A percentile compares a stretch with the other conserved stretches of the same genome.
These are phyloP conservation scores for Monosporascus ibericus DNA, from an alignment of 2,329 filamentous ascomycete genomes.

Conservation along the genomic window DNA sequence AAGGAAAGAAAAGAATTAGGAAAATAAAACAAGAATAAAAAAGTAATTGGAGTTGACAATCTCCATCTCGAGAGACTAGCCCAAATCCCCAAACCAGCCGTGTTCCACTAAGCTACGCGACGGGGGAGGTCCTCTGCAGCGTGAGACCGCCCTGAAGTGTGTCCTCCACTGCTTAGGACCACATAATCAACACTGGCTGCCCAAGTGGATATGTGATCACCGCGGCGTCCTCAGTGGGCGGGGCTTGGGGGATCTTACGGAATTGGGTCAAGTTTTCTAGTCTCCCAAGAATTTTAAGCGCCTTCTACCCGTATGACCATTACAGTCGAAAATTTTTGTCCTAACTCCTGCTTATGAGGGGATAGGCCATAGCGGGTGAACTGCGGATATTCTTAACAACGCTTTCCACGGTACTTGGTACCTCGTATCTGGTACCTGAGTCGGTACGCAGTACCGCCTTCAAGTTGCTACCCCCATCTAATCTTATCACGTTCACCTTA, in stretches of 20 bases:
- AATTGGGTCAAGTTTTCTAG: slow-evolving; percentile 41
- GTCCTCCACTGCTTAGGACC: slow-evolving; percentile 63
- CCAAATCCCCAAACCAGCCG: slow-evolving; percentile 56
- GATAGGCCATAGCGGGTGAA: slow-evolving; percentile 1
- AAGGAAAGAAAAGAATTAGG: not conserved
- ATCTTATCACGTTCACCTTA: no score
- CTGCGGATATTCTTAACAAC: not conserved
- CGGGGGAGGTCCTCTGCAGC: slow-evolving; percentile 68
- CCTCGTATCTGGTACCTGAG: not conserved
- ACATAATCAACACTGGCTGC: slow-evolving; percentile 60
- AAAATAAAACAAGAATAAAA: slow-evolving; percentile 27
- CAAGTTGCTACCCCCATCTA: no score
- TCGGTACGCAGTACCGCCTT: not conserved
- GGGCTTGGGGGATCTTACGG: slow-evolving; percentile 48
- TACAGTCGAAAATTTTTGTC: slow-evolving; percentile 42
- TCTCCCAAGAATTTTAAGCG: slow-evolving; percentile 41
- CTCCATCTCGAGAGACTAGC: slow-evolving; percentile 49
- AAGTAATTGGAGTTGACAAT: slow-evolving; percentile 39
- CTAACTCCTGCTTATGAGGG: slow-evolving; percentile 8
- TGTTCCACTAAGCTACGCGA: slow-evolving; percentile 65
- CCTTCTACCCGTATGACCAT: slow-evolving; percentile 56
- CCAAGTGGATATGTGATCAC: slow-evolving; percentile 60
- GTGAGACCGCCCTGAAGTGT: slow-evolving; percentile 67
- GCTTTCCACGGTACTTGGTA: not conserved
- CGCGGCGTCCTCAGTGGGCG: slow-evolving; percentile 65